These are phyloP conservation scores for Geotrichum candidum DNA, from an alignment of 1,139 yeast species.

Conservation along the genomic window DNA sequence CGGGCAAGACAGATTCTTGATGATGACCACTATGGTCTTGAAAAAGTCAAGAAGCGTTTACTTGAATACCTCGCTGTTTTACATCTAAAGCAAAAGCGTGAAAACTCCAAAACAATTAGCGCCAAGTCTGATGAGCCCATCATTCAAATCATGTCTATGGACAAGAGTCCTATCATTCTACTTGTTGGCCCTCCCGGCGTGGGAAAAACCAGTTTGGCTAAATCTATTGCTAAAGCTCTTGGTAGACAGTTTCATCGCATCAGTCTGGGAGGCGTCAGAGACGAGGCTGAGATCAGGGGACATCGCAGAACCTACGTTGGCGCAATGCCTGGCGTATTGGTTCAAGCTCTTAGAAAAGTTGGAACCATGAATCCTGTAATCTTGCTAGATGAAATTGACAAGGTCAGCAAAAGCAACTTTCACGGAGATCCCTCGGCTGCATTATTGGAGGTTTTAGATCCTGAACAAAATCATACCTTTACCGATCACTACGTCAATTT, in stretches of 20 bases:
- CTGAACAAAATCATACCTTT: slow-evolving; percentile 77
- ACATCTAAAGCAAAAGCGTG: slow-evolving; percentile 43
- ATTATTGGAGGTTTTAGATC: slow-evolving; percentile 79
- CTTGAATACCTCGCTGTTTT: slow-evolving; percentile 77
- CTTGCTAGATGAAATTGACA: slow-evolving; percentile 82
- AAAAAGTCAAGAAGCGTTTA: slow-evolving; percentile 72
- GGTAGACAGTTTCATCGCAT: slow-evolving; percentile 77
- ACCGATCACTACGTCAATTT: slow-evolving; percentile 84
- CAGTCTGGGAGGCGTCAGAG: slow-evolving; percentile 83
- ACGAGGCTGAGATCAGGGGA: slow-evolving; percentile 87
- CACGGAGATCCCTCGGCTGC: slow-evolving; percentile 95
- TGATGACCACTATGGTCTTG: slow-evolving; percentile 78
- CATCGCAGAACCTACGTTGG: slow-evolving; percentile 92
- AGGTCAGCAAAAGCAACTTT: slow-evolving; percentile 50
- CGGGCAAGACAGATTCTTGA: slow-evolving; percentile 60
- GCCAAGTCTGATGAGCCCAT: neutral
- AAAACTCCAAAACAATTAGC: neutral
- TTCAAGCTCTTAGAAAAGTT: slow-evolving; percentile 73
- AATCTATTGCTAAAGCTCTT: slow-evolving; percentile 74
- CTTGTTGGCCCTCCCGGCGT: slow-evolving; percentile 95
- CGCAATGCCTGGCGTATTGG: slow-evolving; percentile 83
- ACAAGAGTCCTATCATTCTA: slow-evolving; percentile 67
- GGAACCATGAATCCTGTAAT: slow-evolving; percentile 86
- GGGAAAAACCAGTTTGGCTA: slow-evolving; percentile 87
- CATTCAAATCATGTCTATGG: slow-evolving; percentile 30